A percentile compares a stretch with the other conserved stretches of the same genome.
Evolutionary conservation across 2,329 filamentous ascomycete genomes (phyloP).

Genomic region (Pestalotiopsis sp.): DNA sequence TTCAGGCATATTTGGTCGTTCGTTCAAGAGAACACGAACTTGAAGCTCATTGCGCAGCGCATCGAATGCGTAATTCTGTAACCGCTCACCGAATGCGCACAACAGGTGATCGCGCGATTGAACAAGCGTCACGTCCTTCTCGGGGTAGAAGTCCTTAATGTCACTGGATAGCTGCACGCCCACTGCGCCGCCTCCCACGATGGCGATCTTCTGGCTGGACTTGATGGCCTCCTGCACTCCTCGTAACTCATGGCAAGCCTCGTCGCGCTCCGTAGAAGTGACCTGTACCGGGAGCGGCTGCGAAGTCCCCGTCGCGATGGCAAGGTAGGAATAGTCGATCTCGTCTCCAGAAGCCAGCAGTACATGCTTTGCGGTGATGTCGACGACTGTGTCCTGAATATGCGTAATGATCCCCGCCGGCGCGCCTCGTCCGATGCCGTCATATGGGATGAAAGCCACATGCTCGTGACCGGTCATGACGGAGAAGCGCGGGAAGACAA

Average conservation of each 20-base stretch:
- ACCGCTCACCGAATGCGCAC: slow-evolving; percentile 36
- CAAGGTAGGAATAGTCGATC: slow-evolving; percentile 42
- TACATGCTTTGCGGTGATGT: slow-evolving; percentile 24
- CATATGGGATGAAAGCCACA: slow-evolving; percentile 52
- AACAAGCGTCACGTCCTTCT: slow-evolving; percentile 47
- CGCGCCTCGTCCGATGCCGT: slow-evolving; percentile 23
- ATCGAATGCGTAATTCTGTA: neutral
- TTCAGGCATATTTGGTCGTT: neutral
- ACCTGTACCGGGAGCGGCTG: slow-evolving; percentile 34
- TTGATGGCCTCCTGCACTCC: slow-evolving; percentile 21
- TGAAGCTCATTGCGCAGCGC: neutral
- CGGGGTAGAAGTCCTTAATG: slow-evolving; percentile 45
- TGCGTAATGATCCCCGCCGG: slow-evolving; percentile 17
- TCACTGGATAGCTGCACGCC: slow-evolving; percentile 52
- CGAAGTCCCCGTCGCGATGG: slow-evolving; percentile 42
- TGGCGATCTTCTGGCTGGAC: slow-evolving; percentile 26
- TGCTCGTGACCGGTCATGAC: slow-evolving; percentile 44
- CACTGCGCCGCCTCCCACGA: slow-evolving; percentile 48
- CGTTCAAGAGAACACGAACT: neutral
- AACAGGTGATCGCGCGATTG: slow-evolving; percentile 47
- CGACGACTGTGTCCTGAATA: neutral
- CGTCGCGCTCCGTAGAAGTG: slow-evolving; percentile 24
- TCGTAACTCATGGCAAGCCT: slow-evolving; percentile 31
- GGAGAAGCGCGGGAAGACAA: slow-evolving; percentile 49
- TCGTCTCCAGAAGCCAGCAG: slow-evolving; percentile 32